Conservation (phyloP, 2,329 filamentous ascomycete genomes). For the Sarocladium brachiariae region DNA sequence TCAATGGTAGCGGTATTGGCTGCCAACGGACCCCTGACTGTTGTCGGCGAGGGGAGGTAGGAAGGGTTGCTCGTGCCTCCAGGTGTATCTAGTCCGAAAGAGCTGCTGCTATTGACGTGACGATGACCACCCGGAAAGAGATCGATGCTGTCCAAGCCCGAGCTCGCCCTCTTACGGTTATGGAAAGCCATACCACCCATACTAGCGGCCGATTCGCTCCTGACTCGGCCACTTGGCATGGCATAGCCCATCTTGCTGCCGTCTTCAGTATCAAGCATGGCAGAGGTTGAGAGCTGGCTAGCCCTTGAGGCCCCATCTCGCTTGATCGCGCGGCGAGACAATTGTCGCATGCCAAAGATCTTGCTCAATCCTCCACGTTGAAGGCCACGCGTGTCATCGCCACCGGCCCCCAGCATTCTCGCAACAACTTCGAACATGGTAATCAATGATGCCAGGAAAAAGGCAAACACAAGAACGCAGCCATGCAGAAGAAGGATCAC, state of each 20-base stretch:
- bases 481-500: constrained; percentile 81
- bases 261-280: constrained; percentile 67
- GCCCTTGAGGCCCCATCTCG: constrained; percentile 61
- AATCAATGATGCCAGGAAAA: constrained; percentile 86
- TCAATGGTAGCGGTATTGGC: constrained; percentile 42
- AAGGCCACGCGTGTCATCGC: constrained; percentile 61
- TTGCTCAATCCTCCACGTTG: constrained; percentile 79
- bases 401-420: constrained; percentile 74
- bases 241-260: constrained; percentile 56
- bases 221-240: constrained; percentile 45
- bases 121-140: constrained; percentile 35
- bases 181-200: constrained; percentile 41
- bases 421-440: constrained; percentile 85
- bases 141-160: constrained; percentile 46
- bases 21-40: constrained; percentile 33
- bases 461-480: constrained; percentile 79
- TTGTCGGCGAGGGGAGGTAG: constrained; percentile 55
- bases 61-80: constrained; percentile 65
- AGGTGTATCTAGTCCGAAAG: constrained; percentile 66
- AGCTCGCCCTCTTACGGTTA: constrained; percentile 45
- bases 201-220: constrained; percentile 56
- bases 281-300: constrained; percentile 75
- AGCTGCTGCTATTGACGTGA: constrained; percentile 54
- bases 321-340: constrained; percentile 65
- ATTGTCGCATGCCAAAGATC: constrained; percentile 85